Base-by-base conservation (phyloP, 1,284 basidiomycete genomes). In the Golubevia pallescens region DNA sequence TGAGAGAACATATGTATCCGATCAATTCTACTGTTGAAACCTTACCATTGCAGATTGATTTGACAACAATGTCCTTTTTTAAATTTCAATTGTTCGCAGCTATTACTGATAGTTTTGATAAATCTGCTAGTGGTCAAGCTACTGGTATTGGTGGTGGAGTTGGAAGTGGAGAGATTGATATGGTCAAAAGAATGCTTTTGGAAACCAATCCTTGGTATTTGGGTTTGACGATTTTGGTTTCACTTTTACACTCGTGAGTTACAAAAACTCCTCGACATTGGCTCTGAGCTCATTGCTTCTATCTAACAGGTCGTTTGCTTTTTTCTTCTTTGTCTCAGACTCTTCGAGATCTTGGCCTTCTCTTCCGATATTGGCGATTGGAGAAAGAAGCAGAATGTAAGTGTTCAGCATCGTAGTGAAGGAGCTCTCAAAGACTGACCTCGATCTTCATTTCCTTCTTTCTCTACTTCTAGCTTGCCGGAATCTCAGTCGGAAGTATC, bases 291-390 rank as follows among this genome's bases (percentile, higher is more conserved):
- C 34, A 38, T 10, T 38, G 10, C 34, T 10, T 38, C 34, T 38
- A 4, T 38, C 10, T 4, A 38, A 38, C 34, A 4, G 3, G 34
- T 5, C 10, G 3, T 38, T 10, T 38, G 5, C 3, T 38, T 38
- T 38, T 38, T 38, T 10, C 10, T 10, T 38, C 34, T 10, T 38
- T 38, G 34, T 38, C 5, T 10, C 65, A 67, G 62, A 14, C 21
- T 80, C 23, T 80, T 80, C 32, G 78, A 80, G 57, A 74, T 79
- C 60, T 58, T 80, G 21, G 78, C 78, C 2, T 80, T 80, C 57
- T 65, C 63, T 3, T 66, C 61, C 52, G 78, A 80, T 42, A 75
- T 80, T 2, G 23, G 66, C 20, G 73, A 79, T 56, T 80, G 77
- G 77, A 71, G 65, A 62, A 77, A 80, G 54, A 80, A 79, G 60